A percentile compares a stretch with the other conserved stretches of the same genome.
Conservation (phyloP, 2,329 filamentous ascomycete species). For the Aureobasidium melanogenum region DNA sequence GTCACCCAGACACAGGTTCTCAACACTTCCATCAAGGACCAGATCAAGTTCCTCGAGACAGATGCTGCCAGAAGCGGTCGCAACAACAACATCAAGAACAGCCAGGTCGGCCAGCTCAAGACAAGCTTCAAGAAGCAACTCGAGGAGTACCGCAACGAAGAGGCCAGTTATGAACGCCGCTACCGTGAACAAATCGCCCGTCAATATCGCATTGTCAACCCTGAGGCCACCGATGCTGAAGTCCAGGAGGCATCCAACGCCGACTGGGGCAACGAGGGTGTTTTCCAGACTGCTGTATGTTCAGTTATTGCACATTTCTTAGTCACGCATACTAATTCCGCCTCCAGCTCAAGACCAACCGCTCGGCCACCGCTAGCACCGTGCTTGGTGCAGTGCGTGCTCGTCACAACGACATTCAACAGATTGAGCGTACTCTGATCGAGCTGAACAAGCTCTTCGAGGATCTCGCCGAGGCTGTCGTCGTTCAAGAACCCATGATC, state of each 20-base stretch:
- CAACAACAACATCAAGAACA: constrained; percentile 56
- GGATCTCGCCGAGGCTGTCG: constrained; percentile 65
- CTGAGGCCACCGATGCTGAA: constrained; percentile 66
- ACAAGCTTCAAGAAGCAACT: constrained; percentile 63
- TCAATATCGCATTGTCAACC: constrained; percentile 75
- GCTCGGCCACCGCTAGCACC: constrained; percentile 61
- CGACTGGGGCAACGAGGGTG: constrained; percentile 69
- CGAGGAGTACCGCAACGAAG: constrained; percentile 61
- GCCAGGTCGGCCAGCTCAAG: constrained; percentile 62
- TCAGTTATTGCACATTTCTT: not conserved
- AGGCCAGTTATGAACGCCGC: constrained; percentile 59
- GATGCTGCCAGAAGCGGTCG: constrained; percentile 57
- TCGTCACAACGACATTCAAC: constrained; percentile 73
- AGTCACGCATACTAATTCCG: not conserved
- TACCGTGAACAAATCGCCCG: constrained; percentile 71
- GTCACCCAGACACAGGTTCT: constrained; percentile 62
- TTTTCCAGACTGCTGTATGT: constrained; percentile 74
- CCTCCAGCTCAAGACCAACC: constrained; percentile 62
- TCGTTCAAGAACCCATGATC: constrained; percentile 61
- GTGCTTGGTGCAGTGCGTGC: constrained; percentile 71
- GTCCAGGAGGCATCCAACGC: constrained; percentile 59
- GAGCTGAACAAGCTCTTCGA: constrained; percentile 64
- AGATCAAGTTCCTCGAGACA: constrained; percentile 66
- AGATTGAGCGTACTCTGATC: constrained; percentile 65
- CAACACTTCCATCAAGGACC: constrained; percentile 68